Evolutionary conservation across 2,329 filamentous ascomycete species (phyloP).

Genomic region (Periconia sp.): DNA sequence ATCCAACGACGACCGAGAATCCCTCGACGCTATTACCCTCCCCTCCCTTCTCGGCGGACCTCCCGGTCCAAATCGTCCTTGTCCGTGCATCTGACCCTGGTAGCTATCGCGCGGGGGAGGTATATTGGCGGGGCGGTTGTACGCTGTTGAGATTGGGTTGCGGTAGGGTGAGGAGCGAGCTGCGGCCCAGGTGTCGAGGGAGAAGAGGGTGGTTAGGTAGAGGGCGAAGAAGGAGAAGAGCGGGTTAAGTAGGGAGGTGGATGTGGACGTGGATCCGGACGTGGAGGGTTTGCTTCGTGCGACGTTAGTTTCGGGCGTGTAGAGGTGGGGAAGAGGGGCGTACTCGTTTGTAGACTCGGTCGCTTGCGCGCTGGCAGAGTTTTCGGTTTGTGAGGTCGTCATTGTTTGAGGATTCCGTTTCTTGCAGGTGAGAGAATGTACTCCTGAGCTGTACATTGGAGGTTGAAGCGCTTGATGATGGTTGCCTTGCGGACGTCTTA

Average conservation of each 20-base stretch:
- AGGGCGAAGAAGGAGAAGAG: constrained; percentile 39
- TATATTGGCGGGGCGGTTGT: constrained; percentile 24
- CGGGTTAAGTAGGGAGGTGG: constrained; percentile 27
- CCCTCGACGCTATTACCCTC: constrained; percentile 21
- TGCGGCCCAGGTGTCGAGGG: constrained; percentile 38
- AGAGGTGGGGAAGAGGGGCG: not conserved
- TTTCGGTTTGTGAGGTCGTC: not conserved
- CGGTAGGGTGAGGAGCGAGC: constrained; percentile 37
- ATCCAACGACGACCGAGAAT: constrained; percentile 29
- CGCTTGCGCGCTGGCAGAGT: not conserved
- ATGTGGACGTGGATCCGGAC: no score
- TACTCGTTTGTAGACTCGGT: not conserved
- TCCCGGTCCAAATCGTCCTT: constrained; percentile 22
- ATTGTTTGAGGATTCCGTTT: not conserved
- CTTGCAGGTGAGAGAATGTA: not conserved
- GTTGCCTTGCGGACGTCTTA: not conserved
- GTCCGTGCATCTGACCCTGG: constrained; percentile 34
- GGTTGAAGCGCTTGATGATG: not conserved
- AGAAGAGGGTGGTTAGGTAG: constrained; percentile 45
- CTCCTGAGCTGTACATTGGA: not conserved
- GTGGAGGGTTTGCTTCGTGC: not conserved
- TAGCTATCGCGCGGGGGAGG: constrained; percentile 26
- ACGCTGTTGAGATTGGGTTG: constrained; percentile 19
- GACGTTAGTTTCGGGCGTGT: not conserved
- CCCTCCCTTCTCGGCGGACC: constrained; percentile 19